Conservation (phyloP, 2,329 filamentous ascomycete genomes). For the Paraconiothyrium brasiliense region DNA sequence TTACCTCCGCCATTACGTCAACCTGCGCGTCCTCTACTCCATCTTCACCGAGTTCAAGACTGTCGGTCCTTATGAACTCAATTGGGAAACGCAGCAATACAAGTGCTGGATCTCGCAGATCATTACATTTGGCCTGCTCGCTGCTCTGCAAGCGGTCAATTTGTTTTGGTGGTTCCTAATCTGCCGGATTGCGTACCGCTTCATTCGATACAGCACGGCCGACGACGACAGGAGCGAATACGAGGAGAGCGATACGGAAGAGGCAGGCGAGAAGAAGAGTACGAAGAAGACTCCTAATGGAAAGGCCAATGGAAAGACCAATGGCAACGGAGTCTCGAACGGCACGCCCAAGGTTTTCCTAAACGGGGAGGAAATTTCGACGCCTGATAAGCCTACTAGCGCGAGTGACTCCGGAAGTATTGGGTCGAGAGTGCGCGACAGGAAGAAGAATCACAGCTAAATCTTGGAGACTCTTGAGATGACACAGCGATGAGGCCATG, state of each 20-base stretch:
- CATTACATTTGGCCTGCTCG: conserved; percentile 73
- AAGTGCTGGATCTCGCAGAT: conserved; percentile 76
- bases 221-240: conserved; percentile 79
- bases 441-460: conserved; percentile 21
- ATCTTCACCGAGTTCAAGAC: conserved; percentile 79
- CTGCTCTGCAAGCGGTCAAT: conserved; percentile 76
- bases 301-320: conserved; percentile 21
- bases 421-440: conserved; percentile 29
- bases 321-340: conserved; percentile 21
- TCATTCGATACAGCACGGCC: conserved; percentile 68
- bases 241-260: conserved; percentile 60
- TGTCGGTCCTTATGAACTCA: conserved; percentile 76
- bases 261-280: conserved; percentile 31
- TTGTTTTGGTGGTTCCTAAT: conserved; percentile 86
- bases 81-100: conserved; percentile 81
- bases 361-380: conserved; percentile 37
- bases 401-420: conserved; percentile 27
- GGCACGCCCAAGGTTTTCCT: conserved; percentile 37
- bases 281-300: conserved; percentile 19
- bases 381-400: conserved; percentile 20
- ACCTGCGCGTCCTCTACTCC: conserved; percentile 78
- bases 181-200: conserved; percentile 76
- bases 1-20: conserved; percentile 88
- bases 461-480: background rate
- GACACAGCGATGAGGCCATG: conserved; percentile 1